Percentiles rank a stretch among this genome's conserved stretches.
These are phyloP conservation scores for Poa annua DNA, from an alignment of 176 grass and related monocot species.

Conservation along the genomic window DNA sequence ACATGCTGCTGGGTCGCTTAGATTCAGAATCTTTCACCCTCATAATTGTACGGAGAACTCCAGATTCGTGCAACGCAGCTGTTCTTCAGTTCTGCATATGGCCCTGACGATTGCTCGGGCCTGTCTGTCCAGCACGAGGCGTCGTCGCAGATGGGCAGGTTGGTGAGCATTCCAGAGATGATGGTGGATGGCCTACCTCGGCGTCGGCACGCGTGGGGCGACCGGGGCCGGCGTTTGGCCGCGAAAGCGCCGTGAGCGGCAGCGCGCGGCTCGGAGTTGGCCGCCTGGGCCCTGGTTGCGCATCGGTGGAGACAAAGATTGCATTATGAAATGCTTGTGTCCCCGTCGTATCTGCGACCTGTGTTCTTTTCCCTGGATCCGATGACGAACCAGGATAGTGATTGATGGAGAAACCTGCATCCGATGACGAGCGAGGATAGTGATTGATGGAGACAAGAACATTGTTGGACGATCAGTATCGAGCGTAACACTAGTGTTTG, in stretches of 20 bases:
- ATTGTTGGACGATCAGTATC: not conserved
- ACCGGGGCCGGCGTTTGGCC: not conserved
- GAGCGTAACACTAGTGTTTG: not conserved
- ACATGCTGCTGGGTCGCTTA: constrained; percentile 22
- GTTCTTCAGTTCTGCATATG: not conserved
- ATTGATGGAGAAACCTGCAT: constrained; percentile 24
- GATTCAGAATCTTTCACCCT: constrained; percentile 38
- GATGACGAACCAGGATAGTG: not conserved
- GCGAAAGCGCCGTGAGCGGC: constrained; percentile 46
- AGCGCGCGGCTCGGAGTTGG: constrained; percentile 38
- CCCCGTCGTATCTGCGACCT: constrained; percentile 26
- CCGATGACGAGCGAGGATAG: not conserved
- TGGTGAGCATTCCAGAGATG: constrained; percentile 6
- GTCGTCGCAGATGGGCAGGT: constrained; percentile 1
- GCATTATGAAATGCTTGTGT: constrained; percentile 11
- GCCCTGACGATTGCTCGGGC: not conserved
- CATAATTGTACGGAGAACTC: not conserved
- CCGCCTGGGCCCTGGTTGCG: not conserved
- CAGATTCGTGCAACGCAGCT: constrained; percentile 17
- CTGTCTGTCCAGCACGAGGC: not conserved
- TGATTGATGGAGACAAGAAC: not conserved
- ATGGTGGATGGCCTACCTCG: constrained; percentile 18
- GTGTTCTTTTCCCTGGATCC: constrained; percentile 44
- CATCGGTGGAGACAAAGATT: constrained; percentile 34
- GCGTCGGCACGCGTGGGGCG: constrained; percentile 27